phyloP scores from a whole-genome alignment of 805 yeast genomes.

The Saturnispora sekii region DNA sequence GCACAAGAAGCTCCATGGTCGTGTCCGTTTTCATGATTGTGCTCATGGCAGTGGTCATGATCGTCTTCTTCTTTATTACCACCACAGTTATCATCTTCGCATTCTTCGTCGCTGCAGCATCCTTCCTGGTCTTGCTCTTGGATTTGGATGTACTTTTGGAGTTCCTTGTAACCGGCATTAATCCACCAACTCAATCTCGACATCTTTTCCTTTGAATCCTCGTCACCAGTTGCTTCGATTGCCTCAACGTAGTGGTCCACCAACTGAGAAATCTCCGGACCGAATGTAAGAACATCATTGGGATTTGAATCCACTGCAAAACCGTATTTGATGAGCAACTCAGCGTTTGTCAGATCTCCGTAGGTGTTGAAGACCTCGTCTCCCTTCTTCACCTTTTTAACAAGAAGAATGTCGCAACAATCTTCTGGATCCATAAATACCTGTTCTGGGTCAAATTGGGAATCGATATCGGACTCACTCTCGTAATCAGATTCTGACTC shows the following conservation, averaged over 20 bases:
- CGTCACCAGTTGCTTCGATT: constrained; percentile 13
- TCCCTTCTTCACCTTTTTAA: constrained; percentile 33
- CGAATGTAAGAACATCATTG: constrained; percentile 50
- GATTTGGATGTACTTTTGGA: constrained; percentile 13
- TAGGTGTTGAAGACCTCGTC: constrained; percentile 74
- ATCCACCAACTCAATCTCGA: constrained; percentile 18
- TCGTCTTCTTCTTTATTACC: constrained; percentile 8
- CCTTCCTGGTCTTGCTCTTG: constrained; percentile 4
- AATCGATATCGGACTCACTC: constrained; percentile 18
- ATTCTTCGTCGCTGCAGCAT: constrained; percentile 7
- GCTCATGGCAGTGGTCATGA: constrained; percentile 10
- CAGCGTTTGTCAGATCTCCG: constrained; percentile 62
- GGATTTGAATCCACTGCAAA: constrained; percentile 49
- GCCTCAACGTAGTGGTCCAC: constrained; percentile 13
- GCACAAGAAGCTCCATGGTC: constrained; percentile 12
- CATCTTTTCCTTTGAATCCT: constrained; percentile 4
- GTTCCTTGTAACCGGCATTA: constrained; percentile 15
- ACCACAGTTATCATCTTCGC: constrained; percentile 11
- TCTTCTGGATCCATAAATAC: constrained; percentile 34
- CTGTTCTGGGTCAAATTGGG: constrained; percentile 15
- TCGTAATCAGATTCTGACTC: constrained; percentile 13
- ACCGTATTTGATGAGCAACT: constrained; percentile 68
- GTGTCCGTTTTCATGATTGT: constrained; percentile 11
- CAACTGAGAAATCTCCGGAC: constrained; percentile 31
- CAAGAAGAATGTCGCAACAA: constrained; percentile 63